A percentile compares a stretch with the other conserved stretches of the same genome.
Conservation (phyloP, 345 rosid genomes). For the Hevea brasiliensis region DNA sequence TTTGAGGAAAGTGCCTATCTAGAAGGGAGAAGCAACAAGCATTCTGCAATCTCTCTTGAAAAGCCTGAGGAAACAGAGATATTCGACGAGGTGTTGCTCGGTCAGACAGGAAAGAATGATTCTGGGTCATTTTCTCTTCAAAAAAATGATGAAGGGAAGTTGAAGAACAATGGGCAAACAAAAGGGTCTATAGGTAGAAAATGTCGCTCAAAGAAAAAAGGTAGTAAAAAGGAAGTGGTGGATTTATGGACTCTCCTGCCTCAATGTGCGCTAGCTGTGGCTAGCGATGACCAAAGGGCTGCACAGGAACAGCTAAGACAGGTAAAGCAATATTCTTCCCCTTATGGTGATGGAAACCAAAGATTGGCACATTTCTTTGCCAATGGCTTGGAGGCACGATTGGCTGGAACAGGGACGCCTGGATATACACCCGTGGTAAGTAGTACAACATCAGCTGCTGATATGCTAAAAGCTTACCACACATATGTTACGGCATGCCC, state of each 20-base stretch:
- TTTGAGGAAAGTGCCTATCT: conserved; percentile 17
- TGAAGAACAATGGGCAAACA: conserved; percentile 27
- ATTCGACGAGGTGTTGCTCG: conserved; percentile 53
- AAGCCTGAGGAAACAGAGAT: conserved; percentile 40
- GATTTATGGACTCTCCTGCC: conserved; percentile 55
- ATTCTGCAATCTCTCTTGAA: conserved; percentile 42
- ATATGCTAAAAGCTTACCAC: conserved; percentile 52
- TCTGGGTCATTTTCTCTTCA: conserved; percentile 26
- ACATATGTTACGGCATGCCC: conserved; percentile 52
- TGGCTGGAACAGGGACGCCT: conserved; percentile 49
- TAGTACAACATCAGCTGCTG: conserved; percentile 47
- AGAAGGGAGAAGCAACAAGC: conserved; percentile 54
- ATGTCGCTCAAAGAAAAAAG: conserved; percentile 39
- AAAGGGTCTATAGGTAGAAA: conserved; percentile 37
- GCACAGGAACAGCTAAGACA: conserved; percentile 25
- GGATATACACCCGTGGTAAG: conserved; percentile 32
- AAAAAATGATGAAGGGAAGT: conserved; percentile 27
- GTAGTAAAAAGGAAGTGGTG: conserved; percentile 39
- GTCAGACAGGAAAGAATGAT: conserved; percentile 21
- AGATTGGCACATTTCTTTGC: conserved; percentile 35
- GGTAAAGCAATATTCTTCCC: conserved; percentile 34
- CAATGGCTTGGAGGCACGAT: conserved; percentile 32
- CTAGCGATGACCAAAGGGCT: conserved; percentile 23
- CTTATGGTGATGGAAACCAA: conserved; percentile 35
- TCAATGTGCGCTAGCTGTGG: conserved; percentile 54